Conservation (phyloP, 2,329 filamentous ascomycete species). For the Tolypocladium tropicale region DNA sequence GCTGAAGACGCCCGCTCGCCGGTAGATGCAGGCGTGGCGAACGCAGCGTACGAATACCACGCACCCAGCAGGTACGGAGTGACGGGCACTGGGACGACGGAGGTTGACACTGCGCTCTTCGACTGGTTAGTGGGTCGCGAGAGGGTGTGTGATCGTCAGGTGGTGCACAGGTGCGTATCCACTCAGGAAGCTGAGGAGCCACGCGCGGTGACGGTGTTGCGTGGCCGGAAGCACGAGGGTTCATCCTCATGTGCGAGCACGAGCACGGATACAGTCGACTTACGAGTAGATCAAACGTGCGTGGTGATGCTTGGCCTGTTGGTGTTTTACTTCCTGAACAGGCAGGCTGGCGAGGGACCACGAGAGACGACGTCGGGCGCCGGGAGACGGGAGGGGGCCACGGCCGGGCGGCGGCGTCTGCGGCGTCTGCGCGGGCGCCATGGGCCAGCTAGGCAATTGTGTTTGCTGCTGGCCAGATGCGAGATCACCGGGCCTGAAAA, state of each 20-base stretch:
- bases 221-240: neutral
- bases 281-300: too few species aligned
- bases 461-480: neutral
- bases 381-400: neutral
- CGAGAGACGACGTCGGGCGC: neutral
- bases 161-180: neutral
- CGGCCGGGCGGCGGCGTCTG: neutral
- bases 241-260: neutral
- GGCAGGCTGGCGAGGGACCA: neutral
- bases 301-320: neutral
- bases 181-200: neutral
- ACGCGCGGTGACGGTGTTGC: neutral
- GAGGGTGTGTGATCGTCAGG: neutral
- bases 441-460: neutral
- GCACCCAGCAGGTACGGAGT: neutral
- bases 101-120: neutral
- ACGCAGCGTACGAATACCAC: neutral
- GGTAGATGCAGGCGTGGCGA: neutral
- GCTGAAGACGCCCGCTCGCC: neutral
- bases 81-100: neutral
- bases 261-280: too few species aligned
- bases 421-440: neutral
- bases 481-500: slow-evolving; percentile 2
- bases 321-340: neutral
- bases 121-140: neutral